Evolutionary conservation across 805 yeast species (phyloP).

Genomic region (Metschnikowia cerradonensis): DNA sequence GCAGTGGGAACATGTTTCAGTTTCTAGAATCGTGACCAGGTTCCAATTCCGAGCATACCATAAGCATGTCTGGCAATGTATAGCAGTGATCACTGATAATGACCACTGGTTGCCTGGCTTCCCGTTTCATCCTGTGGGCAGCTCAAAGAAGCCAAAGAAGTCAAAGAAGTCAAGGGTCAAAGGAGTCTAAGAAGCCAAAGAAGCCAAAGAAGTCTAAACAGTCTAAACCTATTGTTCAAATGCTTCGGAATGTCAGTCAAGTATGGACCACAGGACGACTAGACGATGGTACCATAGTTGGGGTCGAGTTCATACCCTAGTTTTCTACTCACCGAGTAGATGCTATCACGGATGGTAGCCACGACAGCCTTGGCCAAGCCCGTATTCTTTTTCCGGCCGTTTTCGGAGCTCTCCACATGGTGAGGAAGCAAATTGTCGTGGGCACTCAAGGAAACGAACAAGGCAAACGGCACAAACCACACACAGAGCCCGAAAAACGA

Average conservation of each 20-base stretch:
- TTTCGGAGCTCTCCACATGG: constrained; percentile 25
- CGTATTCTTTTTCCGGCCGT: constrained; percentile 28
- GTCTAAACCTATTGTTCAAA: too few species aligned
- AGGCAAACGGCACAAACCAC: constrained; percentile 91
- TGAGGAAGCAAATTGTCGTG: constrained; percentile 83
- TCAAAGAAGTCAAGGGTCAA: too few species aligned
- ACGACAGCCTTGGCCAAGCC: constrained; percentile 70
- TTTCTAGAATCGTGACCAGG: too few species aligned
- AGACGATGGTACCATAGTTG: constrained; percentile 47
- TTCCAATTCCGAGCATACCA: too few species aligned
- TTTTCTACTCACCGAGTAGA: constrained; percentile 45
- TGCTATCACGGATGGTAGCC: constrained; percentile 44
- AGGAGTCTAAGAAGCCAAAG: too few species aligned
- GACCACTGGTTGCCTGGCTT: too few species aligned
- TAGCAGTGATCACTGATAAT: too few species aligned
- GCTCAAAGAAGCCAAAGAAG: too few species aligned
- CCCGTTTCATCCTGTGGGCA: too few species aligned
- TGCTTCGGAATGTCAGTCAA: neutral
- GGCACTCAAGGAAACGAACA: constrained; percentile 88
- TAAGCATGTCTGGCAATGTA: too few species aligned
- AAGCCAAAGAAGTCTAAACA: too few species aligned
- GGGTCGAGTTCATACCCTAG: constrained; percentile 66
- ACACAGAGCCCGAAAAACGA: constrained; percentile 90
- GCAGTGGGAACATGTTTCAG: too few species aligned
- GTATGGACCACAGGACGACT: constrained; percentile 4